These are phyloP conservation scores for Glomus cerebriforme DNA, from an alignment of 192 early-diverging fungal genomes.

Conservation along the genomic window DNA sequence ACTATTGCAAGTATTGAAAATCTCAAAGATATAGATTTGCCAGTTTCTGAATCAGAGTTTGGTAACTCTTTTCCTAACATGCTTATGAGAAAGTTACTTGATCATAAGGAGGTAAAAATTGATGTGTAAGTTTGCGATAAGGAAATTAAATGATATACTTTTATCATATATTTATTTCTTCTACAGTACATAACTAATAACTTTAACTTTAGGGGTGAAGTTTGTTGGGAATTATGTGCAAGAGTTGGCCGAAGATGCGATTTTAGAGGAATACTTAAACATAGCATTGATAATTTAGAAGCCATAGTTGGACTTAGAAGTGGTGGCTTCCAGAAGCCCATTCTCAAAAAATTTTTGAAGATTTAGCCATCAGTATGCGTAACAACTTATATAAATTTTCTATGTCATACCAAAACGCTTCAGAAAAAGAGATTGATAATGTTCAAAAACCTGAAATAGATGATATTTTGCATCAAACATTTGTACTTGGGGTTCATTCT, in stretches of 20 bases:
- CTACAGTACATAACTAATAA: too few relatives aligned
- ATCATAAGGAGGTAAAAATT: constrained; percentile 29
- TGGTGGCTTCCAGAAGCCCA: constrained; percentile 23
- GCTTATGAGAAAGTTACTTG: constrained; percentile 20
- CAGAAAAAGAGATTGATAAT: too few relatives aligned
- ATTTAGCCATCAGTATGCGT: constrained; percentile 26
- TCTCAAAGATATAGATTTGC: constrained; percentile 13
- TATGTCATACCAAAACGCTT: constrained; percentile 3
- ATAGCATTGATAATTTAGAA: constrained; percentile 32
- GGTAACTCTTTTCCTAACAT: constrained; percentile 28
- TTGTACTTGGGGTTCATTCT: constrained; percentile 32
- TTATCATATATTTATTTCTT: not conserved
- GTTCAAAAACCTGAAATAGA: too few relatives aligned
- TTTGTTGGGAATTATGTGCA: constrained; percentile 32
- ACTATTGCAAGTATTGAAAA: constrained; percentile 22
- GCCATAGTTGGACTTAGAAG: constrained; percentile 31
- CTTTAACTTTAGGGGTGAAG: constrained; percentile 24
- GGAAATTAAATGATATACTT: not conserved
- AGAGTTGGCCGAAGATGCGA: constrained; percentile 32
- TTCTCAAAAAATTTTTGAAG: constrained; percentile 29
- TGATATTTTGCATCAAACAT: constrained; percentile 30
- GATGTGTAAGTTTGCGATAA: constrained; percentile 28
- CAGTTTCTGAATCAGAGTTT: constrained; percentile 25
- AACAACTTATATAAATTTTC: constrained; percentile 27
- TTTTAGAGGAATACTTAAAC: constrained; percentile 28